Base-by-base conservation (phyloP, 2,329 filamentous ascomycete genomes). In the Talaromyces sp. region DNA sequence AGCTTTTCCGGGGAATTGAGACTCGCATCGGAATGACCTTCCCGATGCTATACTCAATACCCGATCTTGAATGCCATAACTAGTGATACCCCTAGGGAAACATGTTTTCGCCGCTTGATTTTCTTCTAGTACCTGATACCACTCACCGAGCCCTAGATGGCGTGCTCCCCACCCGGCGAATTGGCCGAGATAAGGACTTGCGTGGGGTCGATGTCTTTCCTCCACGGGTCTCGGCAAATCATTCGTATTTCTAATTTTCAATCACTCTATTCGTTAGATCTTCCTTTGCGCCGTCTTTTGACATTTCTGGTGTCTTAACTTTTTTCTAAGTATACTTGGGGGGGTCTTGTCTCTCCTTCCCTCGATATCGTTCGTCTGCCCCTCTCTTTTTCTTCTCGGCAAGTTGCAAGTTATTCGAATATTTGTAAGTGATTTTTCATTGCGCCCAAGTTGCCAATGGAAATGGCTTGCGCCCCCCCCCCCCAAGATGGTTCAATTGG, bases 361-460 rank as follows among this genome's bases (percentile, higher is more conserved):
- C 5, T 45, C 49, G n/a, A 41, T 20, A 30, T 49, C 19, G 6
- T 32, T 46, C 29, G n/a, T 29, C 33, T 9, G 24, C 36, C 44
- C 40, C 40, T 44, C 40, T 39, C n/a, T 47, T 9, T 32, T 37
- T 27, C 39, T 49, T 54, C 53, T 55, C 52, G 45, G 59, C 60
- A 49, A 54, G 61, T 57, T 36, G 22, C 41, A 11, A 4, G 9
- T 27, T 27, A 27, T 5, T 27, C 24, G 9, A 27, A 5, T 27
- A 27, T 27, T 27, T 5, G n/a, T n/a, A 27, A 27, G 24, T 27
- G 24, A 9, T 9, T 27, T 27, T 9, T 27, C 9, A 27, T 5
- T 27, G 24, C 9, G 9, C 24, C 9, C 5, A n/a, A n/a, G n/a
- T n/a, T n/a, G n/a, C n/a, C n/a, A n/a, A n/a, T n/a, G n/a, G n/a